A percentile compares a stretch with the other conserved stretches of the same genome.
Evolutionary conservation across 2,329 filamentous ascomycete genomes (phyloP).

Genomic region (Metarhizium sp.): DNA sequence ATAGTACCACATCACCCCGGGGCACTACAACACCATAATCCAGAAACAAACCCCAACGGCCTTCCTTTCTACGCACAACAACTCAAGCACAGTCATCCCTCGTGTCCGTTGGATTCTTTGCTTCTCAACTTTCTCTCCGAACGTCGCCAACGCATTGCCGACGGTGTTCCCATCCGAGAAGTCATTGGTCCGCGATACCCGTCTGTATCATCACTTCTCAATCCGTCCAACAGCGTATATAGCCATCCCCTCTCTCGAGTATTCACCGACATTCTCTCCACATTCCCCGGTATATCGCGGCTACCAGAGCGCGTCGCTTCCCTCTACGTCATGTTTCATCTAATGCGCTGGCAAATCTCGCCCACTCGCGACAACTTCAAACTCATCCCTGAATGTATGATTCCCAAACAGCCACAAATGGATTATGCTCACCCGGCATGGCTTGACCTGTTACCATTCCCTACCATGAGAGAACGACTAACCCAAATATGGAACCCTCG

Average conservation of each 20-base stretch:
- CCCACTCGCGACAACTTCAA: conserved; percentile 74
- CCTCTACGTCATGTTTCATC: conserved; percentile 76
- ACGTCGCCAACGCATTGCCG: conserved; percentile 53
- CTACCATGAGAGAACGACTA: conserved; percentile 61
- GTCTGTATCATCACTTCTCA: conserved; percentile 68
- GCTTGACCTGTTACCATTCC: conserved; percentile 77
- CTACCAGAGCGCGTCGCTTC: conserved; percentile 76
- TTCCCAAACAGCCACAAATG: conserved; percentile 57
- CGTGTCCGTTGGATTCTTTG: conserved; percentile 70
- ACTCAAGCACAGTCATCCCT: conserved; percentile 54
- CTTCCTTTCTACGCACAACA: conserved; percentile 19
- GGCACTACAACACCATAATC: neutral
- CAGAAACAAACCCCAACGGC: conserved; percentile 5
- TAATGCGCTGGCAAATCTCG: conserved; percentile 78
- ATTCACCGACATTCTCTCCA: conserved; percentile 74
- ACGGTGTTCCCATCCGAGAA: conserved; percentile 54
- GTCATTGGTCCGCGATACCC: conserved; percentile 72
- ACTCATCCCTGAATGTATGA: conserved; percentile 63
- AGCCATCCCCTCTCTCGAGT: conserved; percentile 75
- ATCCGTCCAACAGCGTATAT: conserved; percentile 52
- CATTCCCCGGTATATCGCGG: conserved; percentile 71
- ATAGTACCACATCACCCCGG: neutral
- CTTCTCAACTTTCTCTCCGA: conserved; percentile 70
- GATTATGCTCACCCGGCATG: conserved; percentile 64
- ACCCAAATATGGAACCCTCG: conserved; percentile 36